Evolutionary conservation across 768 basidiomycete species (phyloP).

Genomic region (Termitomyces sp.): DNA sequence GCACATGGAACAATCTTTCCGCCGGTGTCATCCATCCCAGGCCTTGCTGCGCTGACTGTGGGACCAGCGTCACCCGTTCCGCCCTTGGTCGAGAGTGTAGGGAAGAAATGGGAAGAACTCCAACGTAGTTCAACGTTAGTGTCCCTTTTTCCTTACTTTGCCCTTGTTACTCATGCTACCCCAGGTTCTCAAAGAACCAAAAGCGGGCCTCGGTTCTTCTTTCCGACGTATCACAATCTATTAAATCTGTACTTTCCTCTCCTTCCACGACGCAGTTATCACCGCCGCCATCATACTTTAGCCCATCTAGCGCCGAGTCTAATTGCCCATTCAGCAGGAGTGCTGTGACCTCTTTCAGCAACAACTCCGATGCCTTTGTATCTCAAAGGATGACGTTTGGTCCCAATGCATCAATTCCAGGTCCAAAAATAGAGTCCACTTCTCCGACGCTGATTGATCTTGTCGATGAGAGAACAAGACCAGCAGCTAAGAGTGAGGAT

Average conservation of each 20-base stretch:
- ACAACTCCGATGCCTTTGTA: neutral
- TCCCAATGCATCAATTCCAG: neutral
- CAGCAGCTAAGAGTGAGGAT: slow-evolving; percentile 35
- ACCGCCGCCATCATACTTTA: slow-evolving; percentile 13
- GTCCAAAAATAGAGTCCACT: neutral
- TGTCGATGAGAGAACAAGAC: neutral
- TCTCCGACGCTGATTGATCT: neutral
- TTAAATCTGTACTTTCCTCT: slow-evolving; percentile 42
- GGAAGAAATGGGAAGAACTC: slow-evolving; percentile 56
- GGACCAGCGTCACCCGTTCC: slow-evolving; percentile 18
- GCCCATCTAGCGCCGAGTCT: slow-evolving; percentile 9
- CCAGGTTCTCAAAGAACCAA: slow-evolving; percentile 59
- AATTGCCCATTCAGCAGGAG: neutral
- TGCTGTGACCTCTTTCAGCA: neutral
- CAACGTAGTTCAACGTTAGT: slow-evolving; percentile 52
- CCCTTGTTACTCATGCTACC: neutral
- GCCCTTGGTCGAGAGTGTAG: slow-evolving; percentile 53
- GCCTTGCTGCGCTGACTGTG: slow-evolving; percentile 26
- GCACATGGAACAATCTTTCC: slow-evolving; percentile 18
- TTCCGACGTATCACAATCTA: slow-evolving; percentile 56
- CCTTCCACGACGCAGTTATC: slow-evolving; percentile 16
- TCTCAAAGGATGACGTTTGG: neutral
- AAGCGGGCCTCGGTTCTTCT: slow-evolving; percentile 65
- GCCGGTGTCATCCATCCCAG: slow-evolving; percentile 33
- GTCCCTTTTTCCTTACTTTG: slow-evolving; percentile 1